phyloP scores from a whole-genome alignment of 2,329 filamentous ascomycete genomes.

The Phyllosticta capitalensis region DNA sequence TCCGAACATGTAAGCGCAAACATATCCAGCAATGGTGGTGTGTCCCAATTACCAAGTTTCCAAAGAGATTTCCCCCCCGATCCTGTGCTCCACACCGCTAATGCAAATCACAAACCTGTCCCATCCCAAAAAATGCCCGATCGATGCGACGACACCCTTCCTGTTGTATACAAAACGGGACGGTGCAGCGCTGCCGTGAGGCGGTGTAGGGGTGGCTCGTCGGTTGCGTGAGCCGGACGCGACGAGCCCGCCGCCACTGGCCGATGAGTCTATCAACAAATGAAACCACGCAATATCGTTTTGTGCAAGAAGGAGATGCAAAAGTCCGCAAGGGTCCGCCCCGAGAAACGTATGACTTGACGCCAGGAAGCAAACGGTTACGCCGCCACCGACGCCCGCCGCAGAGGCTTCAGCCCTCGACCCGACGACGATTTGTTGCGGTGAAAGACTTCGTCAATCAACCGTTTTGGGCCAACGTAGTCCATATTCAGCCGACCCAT shows the following conservation, averaged over 20 bases:
- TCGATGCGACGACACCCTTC: not conserved
- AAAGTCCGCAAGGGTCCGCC: not conserved
- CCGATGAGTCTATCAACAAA: not conserved
- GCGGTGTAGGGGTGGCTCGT: not conserved
- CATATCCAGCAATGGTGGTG: not conserved
- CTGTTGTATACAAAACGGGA: not conserved
- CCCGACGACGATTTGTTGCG: conserved; percentile 27
- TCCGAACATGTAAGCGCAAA: not conserved
- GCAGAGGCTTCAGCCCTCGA: conserved; percentile 21
- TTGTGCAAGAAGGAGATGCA: not conserved
- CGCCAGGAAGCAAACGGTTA: conserved; percentile 1
- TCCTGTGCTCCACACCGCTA: not conserved
- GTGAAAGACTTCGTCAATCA: conserved; percentile 56
- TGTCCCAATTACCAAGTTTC: not conserved
- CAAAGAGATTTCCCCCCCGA: not conserved
- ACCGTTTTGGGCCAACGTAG: conserved; percentile 50
- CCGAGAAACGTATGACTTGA: not conserved
- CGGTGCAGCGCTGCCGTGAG: not conserved
- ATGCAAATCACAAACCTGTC: not conserved
- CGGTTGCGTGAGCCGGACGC: not conserved
- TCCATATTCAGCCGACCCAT: conserved; percentile 49
- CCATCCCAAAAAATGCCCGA: not conserved
- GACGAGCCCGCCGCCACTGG: not conserved
- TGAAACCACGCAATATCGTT: not conserved
- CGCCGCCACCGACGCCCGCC: conserved; percentile 15